phyloP scores from a whole-genome alignment of 257 asterid species.

The Leptodermis oblonga region DNA sequence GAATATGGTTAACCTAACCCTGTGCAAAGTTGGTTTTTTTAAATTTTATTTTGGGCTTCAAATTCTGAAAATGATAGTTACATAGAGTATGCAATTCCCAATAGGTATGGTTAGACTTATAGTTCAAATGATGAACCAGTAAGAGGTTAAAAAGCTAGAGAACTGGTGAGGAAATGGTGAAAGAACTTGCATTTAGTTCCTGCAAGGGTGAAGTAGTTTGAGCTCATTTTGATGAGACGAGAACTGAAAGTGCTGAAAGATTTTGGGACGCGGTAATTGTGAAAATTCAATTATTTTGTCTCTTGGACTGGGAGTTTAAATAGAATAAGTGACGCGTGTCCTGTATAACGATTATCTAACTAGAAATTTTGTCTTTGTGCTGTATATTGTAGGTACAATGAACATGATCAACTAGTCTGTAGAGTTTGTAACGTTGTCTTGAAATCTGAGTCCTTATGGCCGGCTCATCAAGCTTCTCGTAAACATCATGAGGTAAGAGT shows the following conservation, averaged over 20 bases:
- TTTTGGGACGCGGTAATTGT: background rate
- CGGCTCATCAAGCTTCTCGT: slow-evolving; percentile 92
- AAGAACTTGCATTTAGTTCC: background rate
- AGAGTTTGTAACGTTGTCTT: slow-evolving; percentile 71
- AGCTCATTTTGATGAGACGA: background rate
- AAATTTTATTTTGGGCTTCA: too few species aligned
- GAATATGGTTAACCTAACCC: background rate
- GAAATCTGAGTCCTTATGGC: slow-evolving; percentile 86
- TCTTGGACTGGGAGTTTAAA: background rate
- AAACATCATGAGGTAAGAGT: slow-evolving; percentile 72
- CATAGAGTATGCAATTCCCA: background rate
- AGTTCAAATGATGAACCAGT: background rate
- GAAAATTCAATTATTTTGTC: background rate
- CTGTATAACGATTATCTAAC: background rate
- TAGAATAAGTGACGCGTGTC: background rate
- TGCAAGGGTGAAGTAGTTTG: background rate
- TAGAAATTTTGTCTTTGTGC: background rate
- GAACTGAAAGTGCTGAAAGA: background rate
- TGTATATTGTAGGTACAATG: slow-evolving; percentile 62
- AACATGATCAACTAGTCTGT: slow-evolving; percentile 74
- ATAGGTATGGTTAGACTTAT: background rate
- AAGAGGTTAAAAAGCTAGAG: background rate
- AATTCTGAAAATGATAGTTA: background rate
- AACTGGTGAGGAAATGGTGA: background rate
- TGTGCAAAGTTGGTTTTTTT: background rate